These are phyloP conservation scores for Cornus controversa DNA, from an alignment of 148 eudicot genomes.

Conservation along the genomic window DNA sequence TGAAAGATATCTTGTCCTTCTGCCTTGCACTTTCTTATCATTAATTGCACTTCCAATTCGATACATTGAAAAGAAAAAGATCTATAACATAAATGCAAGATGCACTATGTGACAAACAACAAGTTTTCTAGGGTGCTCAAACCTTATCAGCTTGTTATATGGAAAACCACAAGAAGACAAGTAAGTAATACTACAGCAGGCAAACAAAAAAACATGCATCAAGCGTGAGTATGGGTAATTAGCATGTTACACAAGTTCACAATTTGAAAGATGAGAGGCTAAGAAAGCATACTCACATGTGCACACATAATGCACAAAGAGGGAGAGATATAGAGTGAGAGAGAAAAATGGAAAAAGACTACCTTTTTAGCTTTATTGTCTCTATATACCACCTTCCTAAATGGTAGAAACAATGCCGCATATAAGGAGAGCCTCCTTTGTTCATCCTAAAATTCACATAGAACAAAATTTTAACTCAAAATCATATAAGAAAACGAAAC, in stretches of 20 bases:
- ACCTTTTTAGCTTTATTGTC: constrained; percentile 77
- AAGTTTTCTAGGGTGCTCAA: neutral
- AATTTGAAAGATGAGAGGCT: neutral
- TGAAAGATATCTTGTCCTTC: too few relatives aligned
- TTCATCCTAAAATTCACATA: constrained; percentile 52
- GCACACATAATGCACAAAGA: neutral
- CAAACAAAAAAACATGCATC: neutral
- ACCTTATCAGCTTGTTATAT: neutral
- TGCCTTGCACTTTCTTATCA: neutral
- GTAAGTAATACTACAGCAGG: neutral
- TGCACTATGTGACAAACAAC: neutral
- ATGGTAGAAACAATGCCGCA: constrained; percentile 76
- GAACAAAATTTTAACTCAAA: neutral
- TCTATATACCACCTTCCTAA: constrained; percentile 47
- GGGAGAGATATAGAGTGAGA: neutral
- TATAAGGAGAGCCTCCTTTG: constrained; percentile 70
- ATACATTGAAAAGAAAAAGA: too few relatives aligned
- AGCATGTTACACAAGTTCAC: neutral
- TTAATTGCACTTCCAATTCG: neutral
- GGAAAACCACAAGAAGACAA: neutral
- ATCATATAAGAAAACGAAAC: neutral
- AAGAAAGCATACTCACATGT: neutral
- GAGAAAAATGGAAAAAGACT: constrained; percentile 5
- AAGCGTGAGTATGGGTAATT: neutral
- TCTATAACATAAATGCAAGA: too few relatives aligned